phyloP scores from a whole-genome alignment of 192 early-diverging fungal species.

The Mortierella antarctica region DNA sequence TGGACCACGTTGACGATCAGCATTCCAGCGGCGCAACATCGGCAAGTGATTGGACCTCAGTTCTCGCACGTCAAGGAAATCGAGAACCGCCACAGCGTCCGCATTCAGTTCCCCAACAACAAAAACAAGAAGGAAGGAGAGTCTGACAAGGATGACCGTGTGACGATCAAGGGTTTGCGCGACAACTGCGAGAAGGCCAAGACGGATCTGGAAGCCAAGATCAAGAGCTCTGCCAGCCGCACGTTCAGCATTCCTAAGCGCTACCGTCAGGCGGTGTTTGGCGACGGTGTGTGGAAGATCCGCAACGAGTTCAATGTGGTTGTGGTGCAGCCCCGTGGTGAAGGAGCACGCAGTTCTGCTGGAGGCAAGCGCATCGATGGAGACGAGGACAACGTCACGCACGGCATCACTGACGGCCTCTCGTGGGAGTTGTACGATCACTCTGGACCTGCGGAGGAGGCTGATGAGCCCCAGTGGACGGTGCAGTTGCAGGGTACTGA shows the following conservation, averaged over 20 bases:
- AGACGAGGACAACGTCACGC: constrained; percentile 44
- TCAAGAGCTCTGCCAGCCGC: constrained; percentile 59
- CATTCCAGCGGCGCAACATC: constrained; percentile 82
- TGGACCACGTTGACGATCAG: constrained; percentile 64
- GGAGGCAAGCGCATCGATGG: constrained; percentile 57
- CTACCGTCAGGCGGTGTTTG: constrained; percentile 64
- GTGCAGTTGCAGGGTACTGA: constrained; percentile 50
- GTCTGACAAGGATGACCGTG: constrained; percentile 62
- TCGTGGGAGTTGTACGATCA: constrained; percentile 44
- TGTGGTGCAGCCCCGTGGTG: constrained; percentile 54
- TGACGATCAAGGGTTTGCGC: constrained; percentile 47
- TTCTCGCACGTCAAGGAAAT: constrained; percentile 79
- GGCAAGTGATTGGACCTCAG: constrained; percentile 83
- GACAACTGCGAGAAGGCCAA: constrained; percentile 52
- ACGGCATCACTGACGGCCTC: constrained; percentile 45
- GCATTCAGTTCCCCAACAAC: constrained; percentile 71
- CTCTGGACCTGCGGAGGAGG: constrained; percentile 21
- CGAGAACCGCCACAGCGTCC: constrained; percentile 72
- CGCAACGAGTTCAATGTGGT: constrained; percentile 72
- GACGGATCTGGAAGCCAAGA: constrained; percentile 61
- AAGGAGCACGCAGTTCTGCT: constrained; percentile 22
- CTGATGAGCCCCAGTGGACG: constrained; percentile 28
- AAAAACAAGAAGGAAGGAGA: constrained; percentile 63
- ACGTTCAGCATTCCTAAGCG: constrained; percentile 64
- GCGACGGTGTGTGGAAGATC: constrained; percentile 64